Evolutionary conservation across 2,329 filamentous ascomycete species (phyloP), one percentile per base, ranked within the genome.

Genomic region (Epicoccum nigrum): DNA sequence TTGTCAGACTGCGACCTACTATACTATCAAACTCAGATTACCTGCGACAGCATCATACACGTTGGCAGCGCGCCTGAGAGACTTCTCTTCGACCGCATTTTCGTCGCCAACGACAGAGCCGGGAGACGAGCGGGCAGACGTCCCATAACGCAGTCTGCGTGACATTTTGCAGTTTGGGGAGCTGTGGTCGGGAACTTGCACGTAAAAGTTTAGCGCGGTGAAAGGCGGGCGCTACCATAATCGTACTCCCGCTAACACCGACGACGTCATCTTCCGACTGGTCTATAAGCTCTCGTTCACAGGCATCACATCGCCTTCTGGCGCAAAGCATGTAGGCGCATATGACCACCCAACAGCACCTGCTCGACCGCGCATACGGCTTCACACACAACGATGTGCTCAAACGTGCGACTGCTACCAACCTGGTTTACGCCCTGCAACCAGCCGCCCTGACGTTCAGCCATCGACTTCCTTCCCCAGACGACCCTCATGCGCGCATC

Each of bases 361-460:
- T 95, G 55, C 80, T 94, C 73, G 85, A 89, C 71, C 86, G 91
- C 76, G 86, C 89, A 70, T 80, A 86, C 55, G 90, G 90, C 75
- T 82, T 82, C 53, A 53, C 45, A 65, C 76, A 79, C 58, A 83
- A 86, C 40, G 81, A 83, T 62, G 79, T 80, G 38, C 84, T 95
- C 61, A 83, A 86, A 62, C 80, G 83, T 58, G 81, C 84, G 15
- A 82, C 89, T 64, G 86, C 84, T 17, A 82, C 84, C 12, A 81
- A 82, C 27, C 82, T 92, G 52, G 76, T 92, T 37, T 83, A 83
- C 57, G 83, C 85, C n/a, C 84, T 95, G 55, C 84, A 86, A 41
- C 81, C 86, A 3, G 84, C 86, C 13, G 79, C 83, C 42, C 79
- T 91, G 53, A 84, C 84, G 50, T 94, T 95, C 73, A 83, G 88